These are phyloP conservation scores for Persicaria tinctoria DNA, from an alignment of 148 eudicot species.

Conservation along the genomic window DNA sequence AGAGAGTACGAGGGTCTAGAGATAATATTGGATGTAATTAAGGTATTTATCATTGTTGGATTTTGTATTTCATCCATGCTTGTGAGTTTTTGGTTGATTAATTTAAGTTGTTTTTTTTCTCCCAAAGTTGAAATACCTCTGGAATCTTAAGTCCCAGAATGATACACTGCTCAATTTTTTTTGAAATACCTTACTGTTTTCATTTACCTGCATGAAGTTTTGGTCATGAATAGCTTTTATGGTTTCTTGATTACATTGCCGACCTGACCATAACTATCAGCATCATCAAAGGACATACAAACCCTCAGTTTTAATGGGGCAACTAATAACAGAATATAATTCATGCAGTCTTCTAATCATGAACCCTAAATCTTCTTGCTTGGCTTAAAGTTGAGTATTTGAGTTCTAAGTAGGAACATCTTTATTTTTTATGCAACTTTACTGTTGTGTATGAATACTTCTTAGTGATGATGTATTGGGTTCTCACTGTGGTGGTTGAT, in stretches of 20 bases:
- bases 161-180: background rate
- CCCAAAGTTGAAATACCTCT: background rate
- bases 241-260: background rate
- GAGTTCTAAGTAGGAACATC: background rate
- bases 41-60: conserved; percentile 40
- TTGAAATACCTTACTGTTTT: background rate
- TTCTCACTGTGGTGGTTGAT: conserved; percentile 3
- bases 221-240: background rate
- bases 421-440: background rate
- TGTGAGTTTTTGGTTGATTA: background rate
- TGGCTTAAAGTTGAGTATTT: background rate
- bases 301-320: background rate
- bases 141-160: background rate
- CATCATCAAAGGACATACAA: background rate
- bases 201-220: background rate
- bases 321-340: background rate
- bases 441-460: background rate
- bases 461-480: background rate
- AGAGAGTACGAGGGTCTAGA: conserved; percentile 91
- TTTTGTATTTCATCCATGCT: background rate
- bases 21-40: conserved; percentile 77
- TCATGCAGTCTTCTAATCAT: background rate
- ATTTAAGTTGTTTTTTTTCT: background rate
- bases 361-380: background rate
- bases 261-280: background rate